Evolutionary conservation across 257 asterid species (phyloP).

Genomic region (Coffea eugenioides): DNA sequence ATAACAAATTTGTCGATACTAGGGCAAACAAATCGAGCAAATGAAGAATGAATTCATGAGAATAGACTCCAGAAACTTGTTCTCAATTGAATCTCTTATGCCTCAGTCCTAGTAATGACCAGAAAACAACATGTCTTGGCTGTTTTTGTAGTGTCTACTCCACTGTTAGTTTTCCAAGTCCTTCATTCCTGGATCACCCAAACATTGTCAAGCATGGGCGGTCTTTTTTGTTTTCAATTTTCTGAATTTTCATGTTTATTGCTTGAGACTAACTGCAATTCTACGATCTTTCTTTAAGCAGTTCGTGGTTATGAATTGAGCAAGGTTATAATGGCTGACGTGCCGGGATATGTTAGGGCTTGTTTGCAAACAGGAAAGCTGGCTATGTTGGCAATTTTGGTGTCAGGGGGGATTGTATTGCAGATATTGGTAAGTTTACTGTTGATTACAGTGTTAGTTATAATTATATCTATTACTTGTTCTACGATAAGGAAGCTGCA

Average conservation of each 20-base stretch:
- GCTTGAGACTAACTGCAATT: neutral
- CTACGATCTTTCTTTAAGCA: slow-evolving; percentile 3
- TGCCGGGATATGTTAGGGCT: slow-evolving; percentile 67
- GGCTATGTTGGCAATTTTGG: slow-evolving; percentile 81
- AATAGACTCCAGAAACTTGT: neutral
- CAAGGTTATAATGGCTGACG: slow-evolving; percentile 57
- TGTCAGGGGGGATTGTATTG: slow-evolving; percentile 87
- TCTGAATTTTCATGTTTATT: neutral
- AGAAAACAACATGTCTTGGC: neutral
- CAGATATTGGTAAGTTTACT: slow-evolving; percentile 68
- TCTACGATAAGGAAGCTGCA: neutral
- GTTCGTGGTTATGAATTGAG: slow-evolving; percentile 33
- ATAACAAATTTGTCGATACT: too few species aligned
- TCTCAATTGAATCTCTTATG: too few species aligned
- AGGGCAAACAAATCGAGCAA: too few species aligned
- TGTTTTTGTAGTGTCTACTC: neutral
- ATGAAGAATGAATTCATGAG: neutral
- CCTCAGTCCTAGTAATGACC: neutral
- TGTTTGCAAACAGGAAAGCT: slow-evolving; percentile 86
- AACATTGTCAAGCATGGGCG: too few species aligned
- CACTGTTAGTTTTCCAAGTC: neutral
- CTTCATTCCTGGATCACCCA: neutral
- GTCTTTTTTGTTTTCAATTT: neutral
- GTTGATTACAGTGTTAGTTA: neutral
- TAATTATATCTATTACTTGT: neutral